phyloP scores from a whole-genome alignment of 2,329 filamentous ascomycete species.

The Annulohypoxylon truncatum region DNA sequence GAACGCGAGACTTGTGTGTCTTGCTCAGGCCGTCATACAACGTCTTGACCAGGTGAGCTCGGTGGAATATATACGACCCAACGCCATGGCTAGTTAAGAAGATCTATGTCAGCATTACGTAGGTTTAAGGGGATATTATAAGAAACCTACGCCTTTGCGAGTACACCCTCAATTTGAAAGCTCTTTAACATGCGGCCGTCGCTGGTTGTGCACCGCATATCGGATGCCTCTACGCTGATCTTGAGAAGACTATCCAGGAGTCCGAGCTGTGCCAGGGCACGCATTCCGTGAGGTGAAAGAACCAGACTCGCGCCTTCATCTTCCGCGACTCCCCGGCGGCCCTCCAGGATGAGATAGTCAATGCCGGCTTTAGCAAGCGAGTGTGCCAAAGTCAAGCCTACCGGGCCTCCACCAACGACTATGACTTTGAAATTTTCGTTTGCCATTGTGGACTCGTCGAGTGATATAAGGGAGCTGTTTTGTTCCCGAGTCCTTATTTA shows the following conservation, averaged over 20 bases:
- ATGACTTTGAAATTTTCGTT: conserved; percentile 42
- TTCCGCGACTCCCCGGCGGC: conserved; percentile 20
- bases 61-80: conserved; percentile 17
- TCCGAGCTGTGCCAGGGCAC: conserved; percentile 33
- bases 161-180: not conserved
- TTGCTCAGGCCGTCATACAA: conserved; percentile 32
- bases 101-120: not conserved
- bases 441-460: conserved; percentile 4
- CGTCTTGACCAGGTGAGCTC: conserved; percentile 20
- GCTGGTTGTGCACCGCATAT: not conserved
- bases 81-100: conserved; percentile 24
- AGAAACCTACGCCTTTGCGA: not conserved
- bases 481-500: not conserved
- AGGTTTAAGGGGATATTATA: not conserved
- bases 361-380: conserved; percentile 49
- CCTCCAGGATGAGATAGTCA: conserved; percentile 55
- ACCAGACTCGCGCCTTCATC: conserved; percentile 35
- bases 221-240: conserved; percentile 2
- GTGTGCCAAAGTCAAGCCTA: conserved; percentile 49
- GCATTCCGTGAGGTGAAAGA: conserved; percentile 21
- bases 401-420: conserved; percentile 48
- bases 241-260: conserved; percentile 19
- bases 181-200: conserved; percentile 6
- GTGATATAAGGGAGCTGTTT: not conserved
- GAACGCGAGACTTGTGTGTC: conserved; percentile 16